Percentiles rank a stretch among this genome's conserved stretches.
Conservation (phyloP, 1,284 basidiomycete species). For the Sporisorium scitamineum region DNA sequence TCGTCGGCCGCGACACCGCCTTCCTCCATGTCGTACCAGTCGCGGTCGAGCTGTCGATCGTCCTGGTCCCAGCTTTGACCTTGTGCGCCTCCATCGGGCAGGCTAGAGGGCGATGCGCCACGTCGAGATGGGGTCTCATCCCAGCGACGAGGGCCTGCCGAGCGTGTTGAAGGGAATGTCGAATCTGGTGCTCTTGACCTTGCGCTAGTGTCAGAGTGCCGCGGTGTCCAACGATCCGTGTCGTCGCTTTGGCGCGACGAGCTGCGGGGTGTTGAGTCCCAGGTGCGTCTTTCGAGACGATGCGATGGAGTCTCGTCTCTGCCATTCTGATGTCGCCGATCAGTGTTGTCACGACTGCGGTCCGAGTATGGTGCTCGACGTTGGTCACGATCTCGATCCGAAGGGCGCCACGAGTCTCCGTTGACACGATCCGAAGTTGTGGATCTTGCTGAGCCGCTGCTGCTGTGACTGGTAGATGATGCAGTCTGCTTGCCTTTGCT, state of each 20-base stretch:
- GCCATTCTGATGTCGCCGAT: neutral
- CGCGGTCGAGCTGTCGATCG: conserved; percentile 53
- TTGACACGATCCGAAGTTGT: neutral
- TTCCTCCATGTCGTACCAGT: conserved; percentile 68
- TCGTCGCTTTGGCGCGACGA: neutral
- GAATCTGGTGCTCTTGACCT: conserved; percentile 9
- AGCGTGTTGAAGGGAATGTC: conserved; percentile 18
- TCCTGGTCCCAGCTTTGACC: conserved; percentile 60
- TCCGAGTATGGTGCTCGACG: neutral
- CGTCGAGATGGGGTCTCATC: conserved; percentile 44
- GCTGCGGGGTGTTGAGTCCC: conserved; percentile 52
- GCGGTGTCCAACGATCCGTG: conserved; percentile 24
- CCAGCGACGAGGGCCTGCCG: conserved; percentile 46
- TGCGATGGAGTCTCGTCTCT: conserved; percentile 9
- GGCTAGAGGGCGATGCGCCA: conserved; percentile 5
- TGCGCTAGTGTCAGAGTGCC: neutral
- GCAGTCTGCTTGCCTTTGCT: conserved; percentile 18
- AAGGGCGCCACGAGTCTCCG: conserved; percentile 32
- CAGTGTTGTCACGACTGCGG: conserved; percentile 2
- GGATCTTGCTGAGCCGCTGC: neutral
- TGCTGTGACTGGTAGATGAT: neutral
- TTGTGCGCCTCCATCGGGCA: conserved; percentile 70
- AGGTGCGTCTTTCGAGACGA: conserved; percentile 27
- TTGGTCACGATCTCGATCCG: conserved; percentile 19
- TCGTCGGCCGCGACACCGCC: conserved; percentile 77